These are phyloP conservation scores for Exobasidium rhododendri DNA, from an alignment of 1,284 basidiomycete species.

Conservation along the genomic window DNA sequence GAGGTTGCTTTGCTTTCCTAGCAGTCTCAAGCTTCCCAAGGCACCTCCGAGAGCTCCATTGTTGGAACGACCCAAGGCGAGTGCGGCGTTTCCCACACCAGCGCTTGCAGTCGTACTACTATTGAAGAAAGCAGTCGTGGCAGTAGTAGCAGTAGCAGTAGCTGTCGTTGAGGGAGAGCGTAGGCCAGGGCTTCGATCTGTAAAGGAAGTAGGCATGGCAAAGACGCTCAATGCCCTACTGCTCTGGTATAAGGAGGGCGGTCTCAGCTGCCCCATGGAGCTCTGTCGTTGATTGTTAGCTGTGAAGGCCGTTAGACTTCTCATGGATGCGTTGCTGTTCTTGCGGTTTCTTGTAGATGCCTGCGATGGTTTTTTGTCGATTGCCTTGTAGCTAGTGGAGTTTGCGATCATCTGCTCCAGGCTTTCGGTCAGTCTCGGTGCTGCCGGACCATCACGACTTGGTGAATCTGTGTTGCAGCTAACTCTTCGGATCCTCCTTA, in stretches of 20 bases:
- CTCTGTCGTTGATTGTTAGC: conserved; percentile 2
- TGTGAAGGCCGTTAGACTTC: conserved; percentile 2
- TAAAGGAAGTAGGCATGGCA: neutral
- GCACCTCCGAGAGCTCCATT: neutral
- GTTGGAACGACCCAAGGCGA: neutral
- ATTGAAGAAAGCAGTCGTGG: neutral
- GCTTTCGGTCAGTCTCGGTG: conserved; percentile 4
- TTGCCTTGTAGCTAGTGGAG: neutral
- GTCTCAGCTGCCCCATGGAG: neutral
- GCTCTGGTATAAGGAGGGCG: neutral
- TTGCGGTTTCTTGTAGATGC: neutral
- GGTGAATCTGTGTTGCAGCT: neutral
- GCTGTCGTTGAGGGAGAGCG: neutral
- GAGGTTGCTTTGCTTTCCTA: neutral
- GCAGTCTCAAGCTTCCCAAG: conserved; percentile 5
- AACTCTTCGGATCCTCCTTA: conserved; percentile 3
- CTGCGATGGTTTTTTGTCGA: neutral
- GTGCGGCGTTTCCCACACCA: neutral
- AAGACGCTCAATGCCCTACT: neutral
- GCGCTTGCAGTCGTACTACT: neutral
- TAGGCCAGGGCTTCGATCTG: neutral
- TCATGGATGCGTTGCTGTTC: conserved; percentile 7
- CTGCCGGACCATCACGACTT: conserved; percentile 1
- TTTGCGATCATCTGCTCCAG: conserved; percentile 9
- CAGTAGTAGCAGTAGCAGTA: neutral